phyloP scores from a whole-genome alignment of 257 asterid species.

The Ehretia macrophylla region DNA sequence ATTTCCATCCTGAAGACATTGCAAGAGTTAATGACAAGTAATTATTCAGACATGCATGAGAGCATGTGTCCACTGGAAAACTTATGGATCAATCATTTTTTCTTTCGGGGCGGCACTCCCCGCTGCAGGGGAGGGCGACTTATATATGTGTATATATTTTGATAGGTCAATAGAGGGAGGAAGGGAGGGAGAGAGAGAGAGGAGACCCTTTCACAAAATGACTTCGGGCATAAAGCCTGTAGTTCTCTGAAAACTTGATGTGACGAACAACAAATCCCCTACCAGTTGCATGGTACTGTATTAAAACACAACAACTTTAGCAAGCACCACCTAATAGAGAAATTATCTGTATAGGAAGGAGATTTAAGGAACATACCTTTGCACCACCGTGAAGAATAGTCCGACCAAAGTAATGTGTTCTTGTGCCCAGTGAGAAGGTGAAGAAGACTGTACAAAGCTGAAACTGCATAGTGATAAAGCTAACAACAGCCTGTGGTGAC shows the following conservation, averaged over 20 bases:
- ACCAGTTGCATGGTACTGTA: slow-evolving; percentile 98
- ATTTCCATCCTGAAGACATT: slow-evolving; percentile 79
- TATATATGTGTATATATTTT: not conserved
- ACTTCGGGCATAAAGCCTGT: slow-evolving; percentile 95
- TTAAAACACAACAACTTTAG: slow-evolving; percentile 5
- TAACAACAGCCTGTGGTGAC: slow-evolving; percentile 71
- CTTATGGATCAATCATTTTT: too few relatives aligned
- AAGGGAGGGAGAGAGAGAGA: slow-evolving; percentile 5
- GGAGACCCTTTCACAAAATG: slow-evolving; percentile 93
- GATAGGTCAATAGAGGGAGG: not conserved
- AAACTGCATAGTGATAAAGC: slow-evolving; percentile 96
- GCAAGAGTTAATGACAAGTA: slow-evolving; percentile 15
- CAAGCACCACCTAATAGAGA: slow-evolving; percentile 12
- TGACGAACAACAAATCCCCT: slow-evolving; percentile 96
- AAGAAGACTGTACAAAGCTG: slow-evolving; percentile 93
- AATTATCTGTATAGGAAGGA: slow-evolving; percentile 15
- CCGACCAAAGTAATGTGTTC: slow-evolving; percentile 95
- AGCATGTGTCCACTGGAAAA: too few relatives aligned
- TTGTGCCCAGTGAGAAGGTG: slow-evolving; percentile 93
- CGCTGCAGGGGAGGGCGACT: too few relatives aligned
- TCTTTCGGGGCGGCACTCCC: too few relatives aligned
- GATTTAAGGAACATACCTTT: slow-evolving; percentile 41
- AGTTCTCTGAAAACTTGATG: slow-evolving; percentile 92
- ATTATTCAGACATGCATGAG: not conserved
- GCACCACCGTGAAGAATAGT: slow-evolving; percentile 99